Evolutionary conservation across 2,329 filamentous ascomycete species (phyloP).

Genomic region (Apiospora arundinis): DNA sequence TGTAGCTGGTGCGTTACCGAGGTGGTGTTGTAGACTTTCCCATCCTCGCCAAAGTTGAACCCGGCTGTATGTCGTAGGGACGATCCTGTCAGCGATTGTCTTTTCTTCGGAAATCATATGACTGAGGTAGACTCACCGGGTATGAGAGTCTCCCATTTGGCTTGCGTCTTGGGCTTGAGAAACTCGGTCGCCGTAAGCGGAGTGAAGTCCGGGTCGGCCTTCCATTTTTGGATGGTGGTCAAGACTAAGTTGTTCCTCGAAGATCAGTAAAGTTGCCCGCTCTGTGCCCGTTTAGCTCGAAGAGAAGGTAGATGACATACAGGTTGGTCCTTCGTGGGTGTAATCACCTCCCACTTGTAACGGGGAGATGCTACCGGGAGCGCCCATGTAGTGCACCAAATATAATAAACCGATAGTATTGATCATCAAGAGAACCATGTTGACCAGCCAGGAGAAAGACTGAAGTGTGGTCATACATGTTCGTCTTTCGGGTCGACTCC

Average conservation of each 20-base stretch:
- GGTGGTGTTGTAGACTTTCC: constrained; percentile 44
- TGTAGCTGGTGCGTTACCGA: constrained; percentile 46
- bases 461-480: not conserved
- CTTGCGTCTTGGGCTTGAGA: constrained; percentile 42
- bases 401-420: not conserved
- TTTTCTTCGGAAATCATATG: not conserved
- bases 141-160: constrained; percentile 45
- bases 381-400: not conserved
- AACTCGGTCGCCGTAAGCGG: constrained; percentile 46
- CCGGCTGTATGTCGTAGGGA: constrained; percentile 31
- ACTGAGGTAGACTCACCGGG: constrained; percentile 34
- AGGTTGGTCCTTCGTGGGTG: not conserved
- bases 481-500: not conserved
- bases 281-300: too few species aligned
- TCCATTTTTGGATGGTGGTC: constrained; percentile 41
- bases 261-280: not conserved
- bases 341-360: constrained; percentile 12
- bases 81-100: not conserved
- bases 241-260: constrained; percentile 31
- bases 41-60: constrained; percentile 44
- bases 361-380: not conserved
- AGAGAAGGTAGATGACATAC: not conserved
- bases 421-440: not conserved
- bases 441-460: not conserved
- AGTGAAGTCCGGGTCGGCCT: constrained; percentile 43